These are phyloP conservation scores for Heterobasidion occidentale DNA, from an alignment of 1,284 basidiomycete genomes.

Conservation along the genomic window DNA sequence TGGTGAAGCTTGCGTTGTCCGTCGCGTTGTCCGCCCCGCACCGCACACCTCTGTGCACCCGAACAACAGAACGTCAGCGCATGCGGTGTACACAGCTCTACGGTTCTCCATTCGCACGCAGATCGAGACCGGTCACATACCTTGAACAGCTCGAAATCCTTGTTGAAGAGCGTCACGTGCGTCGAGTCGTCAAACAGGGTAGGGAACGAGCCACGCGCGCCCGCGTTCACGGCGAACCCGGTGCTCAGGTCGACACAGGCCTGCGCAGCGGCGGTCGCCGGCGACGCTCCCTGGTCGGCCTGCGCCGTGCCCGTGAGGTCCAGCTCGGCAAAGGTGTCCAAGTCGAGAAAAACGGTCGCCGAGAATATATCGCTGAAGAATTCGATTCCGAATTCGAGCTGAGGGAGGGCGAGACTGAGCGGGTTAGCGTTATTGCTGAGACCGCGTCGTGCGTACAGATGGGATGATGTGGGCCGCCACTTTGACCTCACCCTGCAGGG, in stretches of 20 bases:
- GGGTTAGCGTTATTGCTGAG: too few relatives aligned
- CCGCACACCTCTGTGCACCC: too few relatives aligned
- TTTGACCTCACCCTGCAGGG: conserved; percentile 20
- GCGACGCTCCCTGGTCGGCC: background rate
- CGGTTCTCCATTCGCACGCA: too few relatives aligned
- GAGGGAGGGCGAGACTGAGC: too few relatives aligned
- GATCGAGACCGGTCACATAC: background rate
- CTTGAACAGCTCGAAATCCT: conserved; percentile 21
- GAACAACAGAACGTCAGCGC: too few relatives aligned
- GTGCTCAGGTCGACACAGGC: conserved; percentile 21
- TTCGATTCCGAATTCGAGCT: conserved; percentile 23
- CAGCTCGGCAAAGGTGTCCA: conserved; percentile 24
- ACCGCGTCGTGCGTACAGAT: conserved; percentile 5
- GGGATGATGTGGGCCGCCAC: conserved; percentile 30
- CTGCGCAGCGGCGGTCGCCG: conserved; percentile 1
- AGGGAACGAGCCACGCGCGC: conserved; percentile 20
- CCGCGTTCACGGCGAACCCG: conserved; percentile 17
- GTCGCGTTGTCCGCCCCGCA: too few relatives aligned
- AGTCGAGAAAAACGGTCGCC: conserved; percentile 30
- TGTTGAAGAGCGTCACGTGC: conserved; percentile 17
- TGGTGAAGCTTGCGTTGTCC: too few relatives aligned
- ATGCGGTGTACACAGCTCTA: too few relatives aligned
- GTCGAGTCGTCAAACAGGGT: conserved; percentile 19
- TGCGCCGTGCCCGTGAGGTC: background rate
- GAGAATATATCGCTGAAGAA: conserved; percentile 24